Percentiles rank a stretch among this genome's conserved stretches.
These are phyloP conservation scores for Geotrichum macrosporum DNA, from an alignment of 1,139 yeast genomes.

Conservation along the genomic window DNA sequence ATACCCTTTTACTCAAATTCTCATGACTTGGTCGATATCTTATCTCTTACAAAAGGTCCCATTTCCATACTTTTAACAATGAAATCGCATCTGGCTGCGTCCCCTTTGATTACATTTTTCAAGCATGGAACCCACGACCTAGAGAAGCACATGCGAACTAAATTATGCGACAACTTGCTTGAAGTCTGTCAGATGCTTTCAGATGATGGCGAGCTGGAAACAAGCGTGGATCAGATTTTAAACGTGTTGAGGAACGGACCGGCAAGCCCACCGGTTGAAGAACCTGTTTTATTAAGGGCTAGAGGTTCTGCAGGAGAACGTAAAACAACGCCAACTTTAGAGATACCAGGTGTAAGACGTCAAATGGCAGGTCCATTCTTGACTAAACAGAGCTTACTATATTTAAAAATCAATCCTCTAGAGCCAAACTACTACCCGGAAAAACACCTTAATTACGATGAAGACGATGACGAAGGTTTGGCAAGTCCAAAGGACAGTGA, in stretches of 20 bases:
- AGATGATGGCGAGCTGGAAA: constrained; percentile 2
- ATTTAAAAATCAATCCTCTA: constrained; percentile 3
- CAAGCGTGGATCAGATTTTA: neutral
- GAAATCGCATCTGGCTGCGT: constrained; percentile 4
- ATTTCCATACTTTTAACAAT: constrained; percentile 4
- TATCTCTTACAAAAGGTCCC: constrained; percentile 13
- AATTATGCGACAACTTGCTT: constrained; percentile 9
- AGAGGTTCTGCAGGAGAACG: too few species aligned
- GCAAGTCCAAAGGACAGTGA: constrained; percentile 4
- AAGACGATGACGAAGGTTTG: constrained; percentile 8
- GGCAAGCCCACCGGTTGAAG: constrained; percentile 9
- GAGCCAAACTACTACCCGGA: constrained; percentile 10
- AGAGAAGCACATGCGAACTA: constrained; percentile 3
- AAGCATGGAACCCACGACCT: neutral
- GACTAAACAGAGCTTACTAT: constrained; percentile 4
- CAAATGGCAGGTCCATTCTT: too few species aligned
- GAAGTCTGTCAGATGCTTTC: constrained; percentile 10
- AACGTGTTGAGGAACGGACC: constrained; percentile 8
- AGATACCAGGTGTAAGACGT: neutral
- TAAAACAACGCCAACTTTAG: neutral
- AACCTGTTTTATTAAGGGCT: neutral
- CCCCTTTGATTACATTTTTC: constrained; percentile 1
- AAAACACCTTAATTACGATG: neutral
- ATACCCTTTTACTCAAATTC: constrained; percentile 2
- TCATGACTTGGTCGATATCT: constrained; percentile 4